Evolutionary conservation across 768 basidiomycete species (phyloP), one percentile per base, ranked within the genome.

Genomic region (Rubroboletus pulcherrimus): DNA sequence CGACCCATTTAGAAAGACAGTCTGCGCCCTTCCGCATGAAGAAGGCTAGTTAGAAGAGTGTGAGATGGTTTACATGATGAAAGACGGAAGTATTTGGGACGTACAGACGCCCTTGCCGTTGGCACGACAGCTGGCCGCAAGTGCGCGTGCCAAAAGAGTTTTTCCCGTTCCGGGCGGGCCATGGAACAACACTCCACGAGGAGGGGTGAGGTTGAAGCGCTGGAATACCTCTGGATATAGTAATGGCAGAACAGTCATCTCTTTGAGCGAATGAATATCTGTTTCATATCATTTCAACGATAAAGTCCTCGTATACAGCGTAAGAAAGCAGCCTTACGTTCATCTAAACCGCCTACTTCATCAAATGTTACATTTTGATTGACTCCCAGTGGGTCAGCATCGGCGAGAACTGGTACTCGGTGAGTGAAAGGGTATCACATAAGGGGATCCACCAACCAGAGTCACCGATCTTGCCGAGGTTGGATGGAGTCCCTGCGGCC

Each of bases 21-120:
- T 99, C 97, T 34, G 97, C 97, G 19, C 97, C 97, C 74, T 99
- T 99, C 47, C 97, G 88, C 97, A 99, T 98, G 79, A 96, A 99
- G 78, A 99, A 99, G 2, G 97, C 94, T 95, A 61, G 10, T 39
- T 5, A 5, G n/a, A 2, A 21, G 11, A 12, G 30, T 21, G 38
- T 52, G 19, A 55, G 48, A 31, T 51, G 30, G 19, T 10, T 26
- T 26, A 21, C n/a, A 39, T 1, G 34, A 39, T 55, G 45, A 21
- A 44, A 34, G 29, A 45, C 24, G 12, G n/a, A n/a, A 46, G 21
- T 11, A 7, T 11, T 30, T 26, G 15, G 6, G n/a, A 78, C 91
- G 49, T 69, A 94, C 93, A 88, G 45, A 98, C 93, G 62, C 88
- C 86, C 56, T 88, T 86, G 40, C 92, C 93, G 35, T 90, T 85